phyloP scores from a whole-genome alignment of 1,139 yeast genomes.

The Saccharomyces hybrid region DNA sequence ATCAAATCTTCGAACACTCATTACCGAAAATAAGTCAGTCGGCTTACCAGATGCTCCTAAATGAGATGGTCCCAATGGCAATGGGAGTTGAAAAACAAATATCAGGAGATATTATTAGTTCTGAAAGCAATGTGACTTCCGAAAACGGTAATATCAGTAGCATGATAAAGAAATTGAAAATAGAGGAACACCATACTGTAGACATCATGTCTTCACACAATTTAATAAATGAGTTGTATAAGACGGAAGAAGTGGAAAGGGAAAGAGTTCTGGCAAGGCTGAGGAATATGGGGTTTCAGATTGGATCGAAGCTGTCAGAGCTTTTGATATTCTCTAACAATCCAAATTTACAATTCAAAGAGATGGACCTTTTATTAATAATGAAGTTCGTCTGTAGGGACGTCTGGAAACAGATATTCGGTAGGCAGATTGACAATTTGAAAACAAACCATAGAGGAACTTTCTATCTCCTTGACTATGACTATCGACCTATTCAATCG shows the following conservation, averaged over 20 bases:
- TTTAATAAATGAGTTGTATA: slow-evolving; percentile 16
- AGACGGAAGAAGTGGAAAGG: slow-evolving; percentile 26
- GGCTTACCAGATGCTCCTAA: slow-evolving; percentile 43
- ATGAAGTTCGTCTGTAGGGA: slow-evolving; percentile 92
- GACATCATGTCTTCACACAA: slow-evolving; percentile 20
- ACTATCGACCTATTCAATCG: slow-evolving; percentile 24
- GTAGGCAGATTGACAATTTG: slow-evolving; percentile 84
- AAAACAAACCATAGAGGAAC: slow-evolving; percentile 79
- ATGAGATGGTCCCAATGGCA: slow-evolving; percentile 69
- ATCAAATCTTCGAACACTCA: slow-evolving; percentile 27
- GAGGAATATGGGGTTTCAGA: slow-evolving; percentile 62
- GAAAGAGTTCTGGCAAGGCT: slow-evolving; percentile 56
- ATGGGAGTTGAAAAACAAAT: slow-evolving; percentile 31
- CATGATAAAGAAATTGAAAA: slow-evolving; percentile 21
- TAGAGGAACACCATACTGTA: slow-evolving; percentile 5
- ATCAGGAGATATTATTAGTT: slow-evolving; percentile 4
- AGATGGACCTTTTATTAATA: slow-evolving; percentile 62
- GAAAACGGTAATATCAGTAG: not conserved
- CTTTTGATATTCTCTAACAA: slow-evolving; percentile 55
- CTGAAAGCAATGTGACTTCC: slow-evolving; percentile 1
- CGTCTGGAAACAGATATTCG: slow-evolving; percentile 73
- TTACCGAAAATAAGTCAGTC: slow-evolving; percentile 26
- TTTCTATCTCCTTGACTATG: slow-evolving; percentile 29
- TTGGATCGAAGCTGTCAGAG: slow-evolving; percentile 72
- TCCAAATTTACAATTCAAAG: slow-evolving; percentile 38